These are phyloP conservation scores for Nemophila menziesii DNA, from an alignment of 257 asterid species.

Conservation along the genomic window DNA sequence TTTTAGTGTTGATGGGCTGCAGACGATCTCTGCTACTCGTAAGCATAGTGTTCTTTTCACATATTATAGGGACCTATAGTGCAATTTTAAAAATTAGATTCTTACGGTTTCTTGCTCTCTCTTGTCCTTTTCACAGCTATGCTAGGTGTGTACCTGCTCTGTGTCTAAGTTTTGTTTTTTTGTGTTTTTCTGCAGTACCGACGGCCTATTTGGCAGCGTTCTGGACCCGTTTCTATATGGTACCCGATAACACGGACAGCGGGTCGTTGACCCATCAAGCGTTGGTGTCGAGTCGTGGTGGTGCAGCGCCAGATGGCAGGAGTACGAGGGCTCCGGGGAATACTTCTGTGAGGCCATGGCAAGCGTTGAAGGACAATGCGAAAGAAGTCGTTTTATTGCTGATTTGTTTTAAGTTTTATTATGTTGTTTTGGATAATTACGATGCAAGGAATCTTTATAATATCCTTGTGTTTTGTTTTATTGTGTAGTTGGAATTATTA, in stretches of 20 bases:
- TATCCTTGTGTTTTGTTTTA: no score
- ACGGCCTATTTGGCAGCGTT: conserved; percentile 98
- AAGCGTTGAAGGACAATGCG: conserved; percentile 79
- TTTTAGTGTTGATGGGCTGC: conserved; percentile 74
- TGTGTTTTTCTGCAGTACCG: conserved; percentile 71
- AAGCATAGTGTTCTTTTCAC: conserved; percentile 12
- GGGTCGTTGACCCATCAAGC: conserved; percentile 62
- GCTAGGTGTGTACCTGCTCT: conserved; percentile 92
- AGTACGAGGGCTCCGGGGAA: conserved; percentile 38
- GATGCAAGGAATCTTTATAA: no score
- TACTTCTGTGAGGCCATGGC: conserved; percentile 77
- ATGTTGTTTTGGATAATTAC: no score
- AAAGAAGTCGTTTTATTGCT: conserved; percentile 89
- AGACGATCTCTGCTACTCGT: conserved; percentile 95
- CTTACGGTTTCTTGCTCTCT: no score
- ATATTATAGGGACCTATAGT: no score
- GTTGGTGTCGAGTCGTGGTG: conserved; percentile 39
- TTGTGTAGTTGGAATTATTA: no score
- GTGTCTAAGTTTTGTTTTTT: conserved; percentile 57
- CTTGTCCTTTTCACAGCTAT: conserved; percentile 32
- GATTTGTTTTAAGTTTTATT: no score
- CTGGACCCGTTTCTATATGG: conserved; percentile 92
- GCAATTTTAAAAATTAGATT: neutral
- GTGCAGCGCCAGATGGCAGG: conserved; percentile 39
- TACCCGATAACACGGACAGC: conserved; percentile 75